Evolutionary conservation across 306 rosid species (phyloP), one percentile per base, ranked within the genome.

Genomic region (Prunus armeniaca): DNA sequence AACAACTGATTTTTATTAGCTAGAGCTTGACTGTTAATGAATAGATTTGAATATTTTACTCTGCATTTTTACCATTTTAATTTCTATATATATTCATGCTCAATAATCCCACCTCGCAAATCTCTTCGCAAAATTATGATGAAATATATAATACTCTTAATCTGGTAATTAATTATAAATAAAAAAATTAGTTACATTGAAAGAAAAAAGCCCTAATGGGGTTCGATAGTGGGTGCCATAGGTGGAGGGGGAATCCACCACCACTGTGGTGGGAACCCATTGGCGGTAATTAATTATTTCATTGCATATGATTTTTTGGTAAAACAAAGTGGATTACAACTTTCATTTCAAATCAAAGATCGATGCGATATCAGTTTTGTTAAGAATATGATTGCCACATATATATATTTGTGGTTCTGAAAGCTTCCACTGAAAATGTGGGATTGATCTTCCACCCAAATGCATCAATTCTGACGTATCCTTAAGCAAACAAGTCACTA

Each of bases 281-380:
- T 34, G 8, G 2, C 41, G 24, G 67, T 64, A 64, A 64, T 64
- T 64, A 19, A 64, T 18, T 6, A 34, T 9, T 34, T 38, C 6
- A 27, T 57, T 22, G 22, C 63, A 68, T 9, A 18, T 14, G 13
- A 24, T 27, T 17, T 17, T 24, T 24, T 46, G 43, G 41, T 46
- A 24, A 67, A 43, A 68, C 22, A 8, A 9, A 18, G 28, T 5
- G 9, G 1, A 12, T 38, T 38, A 38, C 43, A 38, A 38, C 51
- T 71, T 71, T 71, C 75, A 71, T 34, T 20, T 38, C 65, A 71
- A 71, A 71, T 71, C 38, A 34, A 71, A 70, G 64, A 34, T 34
- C 41, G 8, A 28, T 12, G 50, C 15, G 27, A 34, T 38, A 11
- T 54, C 64, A 30, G 14, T 7, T 52, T 38, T 19, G 65, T 71